Conservation (phyloP, 2,329 filamentous ascomycete genomes). For the Fusarium liriodendri region DNA sequence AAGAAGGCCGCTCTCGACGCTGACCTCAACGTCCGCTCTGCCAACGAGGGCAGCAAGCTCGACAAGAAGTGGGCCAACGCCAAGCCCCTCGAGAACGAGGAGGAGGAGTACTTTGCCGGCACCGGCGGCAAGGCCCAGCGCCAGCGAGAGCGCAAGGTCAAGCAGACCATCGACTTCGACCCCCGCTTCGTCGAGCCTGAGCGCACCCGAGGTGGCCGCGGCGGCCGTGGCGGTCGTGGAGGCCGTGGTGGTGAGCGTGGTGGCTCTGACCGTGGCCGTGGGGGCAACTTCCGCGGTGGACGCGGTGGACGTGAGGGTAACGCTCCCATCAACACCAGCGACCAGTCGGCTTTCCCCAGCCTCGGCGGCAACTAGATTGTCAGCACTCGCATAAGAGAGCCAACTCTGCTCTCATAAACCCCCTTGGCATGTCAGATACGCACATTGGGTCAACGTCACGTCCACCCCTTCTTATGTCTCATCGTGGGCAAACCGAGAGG, state of each 20-base stretch:
- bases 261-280: slow-evolving; percentile 52
- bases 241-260: slow-evolving; percentile 58
- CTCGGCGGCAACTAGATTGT: slow-evolving; percentile 63
- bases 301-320: slow-evolving; percentile 42
- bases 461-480: slow-evolving; percentile 23
- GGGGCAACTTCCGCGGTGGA: slow-evolving; percentile 37
- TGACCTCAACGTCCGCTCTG: slow-evolving; percentile 78
- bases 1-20: slow-evolving; percentile 80
- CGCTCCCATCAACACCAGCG: slow-evolving; percentile 65
- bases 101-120: slow-evolving; percentile 83
- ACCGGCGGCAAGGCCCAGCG: slow-evolving; percentile 82
- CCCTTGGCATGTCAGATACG: slow-evolving; percentile 28
- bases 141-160: slow-evolving; percentile 91
- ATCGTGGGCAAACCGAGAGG: neutral
- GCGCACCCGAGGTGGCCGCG: slow-evolving; percentile 65
- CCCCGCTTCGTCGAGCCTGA: slow-evolving; percentile 81
- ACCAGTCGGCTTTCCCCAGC: slow-evolving; percentile 71
- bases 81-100: slow-evolving; percentile 75
- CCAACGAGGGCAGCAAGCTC: slow-evolving; percentile 89
- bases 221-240: slow-evolving; percentile 56
- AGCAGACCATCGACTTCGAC: slow-evolving; percentile 90
- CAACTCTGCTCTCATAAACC: slow-evolving; percentile 24
- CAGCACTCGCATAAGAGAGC: slow-evolving; percentile 22
- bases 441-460: slow-evolving; percentile 40
- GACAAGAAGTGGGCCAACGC: slow-evolving; percentile 95